Base-by-base conservation (phyloP, 139 green algal genomes). In the Asterochloris erici region DNA sequence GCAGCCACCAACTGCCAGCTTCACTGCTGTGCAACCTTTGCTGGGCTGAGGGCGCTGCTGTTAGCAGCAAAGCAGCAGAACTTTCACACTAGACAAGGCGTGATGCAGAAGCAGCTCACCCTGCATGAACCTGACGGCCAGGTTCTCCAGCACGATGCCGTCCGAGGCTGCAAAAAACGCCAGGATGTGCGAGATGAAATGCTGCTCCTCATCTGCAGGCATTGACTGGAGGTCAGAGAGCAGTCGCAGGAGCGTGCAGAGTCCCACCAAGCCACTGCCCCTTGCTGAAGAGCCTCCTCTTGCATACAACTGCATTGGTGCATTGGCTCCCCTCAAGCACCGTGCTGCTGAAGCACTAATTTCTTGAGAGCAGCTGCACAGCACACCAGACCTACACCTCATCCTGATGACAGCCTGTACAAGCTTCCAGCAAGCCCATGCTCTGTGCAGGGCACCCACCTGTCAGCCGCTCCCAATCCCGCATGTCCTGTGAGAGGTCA, bases 111-210 rank as follows among this genome's bases (percentile, higher is more conserved):
- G 19, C 76, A 74, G 66, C 61, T 68, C 77, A 91, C 88, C 88
- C 86, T 88, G 91, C 92, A 97, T 95, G 85, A 97, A 97, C 0
- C 94, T 86, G 0, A 90, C 82, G 14, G 87, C 91, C 64, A 98
- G 85, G 82, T 98, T 98, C 82, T 97, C 93, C 26, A 97, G 82
- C 13, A 98, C 95, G 38, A 98, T 96, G 68, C 94, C 93, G 82
- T 98, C 95, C 0, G 89, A 94, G 12, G 93, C 86, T 12, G 95
- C 95, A 85, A 98, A 98, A 84, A 98, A 98, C 17, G 94, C 95
- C 16, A 98, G 84, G 11, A 98, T 86, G 78, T 96, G 89, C 24
- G 79, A 89, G 63, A 98, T 90, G 82, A 98, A 98, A 84, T 96
- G 91, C 76, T 81, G 83, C 88, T 98, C 95, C 77, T 91, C 86